Evolutionary conservation across 2,329 filamentous ascomycete genomes (phyloP).

Genomic region (Didymella exigua): DNA sequence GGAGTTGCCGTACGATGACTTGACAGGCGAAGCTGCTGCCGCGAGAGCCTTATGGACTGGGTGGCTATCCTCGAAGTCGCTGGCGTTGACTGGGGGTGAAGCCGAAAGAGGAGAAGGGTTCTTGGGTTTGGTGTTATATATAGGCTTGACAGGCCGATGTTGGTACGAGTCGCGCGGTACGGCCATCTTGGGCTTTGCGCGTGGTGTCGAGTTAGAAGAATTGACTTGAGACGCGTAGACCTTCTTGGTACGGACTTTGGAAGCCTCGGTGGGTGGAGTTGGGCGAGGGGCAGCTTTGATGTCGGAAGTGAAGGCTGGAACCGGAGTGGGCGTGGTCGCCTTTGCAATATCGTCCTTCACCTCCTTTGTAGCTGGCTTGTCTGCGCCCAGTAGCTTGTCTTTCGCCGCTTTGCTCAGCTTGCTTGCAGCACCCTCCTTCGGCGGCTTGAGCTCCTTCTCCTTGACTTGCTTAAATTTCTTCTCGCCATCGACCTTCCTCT

Average conservation of each 20-base stretch:
- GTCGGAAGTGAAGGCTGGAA: slow-evolving; percentile 21
- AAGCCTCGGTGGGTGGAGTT: slow-evolving; percentile 27
- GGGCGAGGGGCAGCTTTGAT: slow-evolving; percentile 27
- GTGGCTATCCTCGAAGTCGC: slow-evolving; percentile 58
- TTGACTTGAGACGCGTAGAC: slow-evolving; percentile 26
- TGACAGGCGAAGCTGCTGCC: slow-evolving; percentile 43
- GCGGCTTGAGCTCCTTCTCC: slow-evolving; percentile 36
- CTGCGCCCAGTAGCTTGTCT: slow-evolving; percentile 27
- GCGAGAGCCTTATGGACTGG: slow-evolving; percentile 48
- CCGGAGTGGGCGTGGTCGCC: slow-evolving; percentile 18
- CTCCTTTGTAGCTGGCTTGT: slow-evolving; percentile 30
- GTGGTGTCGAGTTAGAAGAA: slow-evolving; percentile 32
- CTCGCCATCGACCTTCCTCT: slow-evolving; percentile 24
- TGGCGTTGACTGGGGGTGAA: slow-evolving; percentile 66
- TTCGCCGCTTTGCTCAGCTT: slow-evolving; percentile 35
- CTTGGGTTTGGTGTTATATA: slow-evolving; percentile 59
- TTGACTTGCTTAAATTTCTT: slow-evolving; percentile 40
- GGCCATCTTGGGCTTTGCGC: slow-evolving; percentile 39
- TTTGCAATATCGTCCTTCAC: slow-evolving; percentile 32
- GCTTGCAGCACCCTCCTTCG: slow-evolving; percentile 24
- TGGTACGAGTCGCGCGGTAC: slow-evolving; percentile 31
- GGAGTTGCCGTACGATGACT: slow-evolving; percentile 39
- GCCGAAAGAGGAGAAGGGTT: slow-evolving; percentile 67
- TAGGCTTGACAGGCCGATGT: slow-evolving; percentile 38
- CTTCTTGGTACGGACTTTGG: slow-evolving; percentile 41